These are phyloP conservation scores for Aspergillus puulaauensis DNA, from an alignment of 2,329 filamentous ascomycete species.

Conservation along the genomic window DNA sequence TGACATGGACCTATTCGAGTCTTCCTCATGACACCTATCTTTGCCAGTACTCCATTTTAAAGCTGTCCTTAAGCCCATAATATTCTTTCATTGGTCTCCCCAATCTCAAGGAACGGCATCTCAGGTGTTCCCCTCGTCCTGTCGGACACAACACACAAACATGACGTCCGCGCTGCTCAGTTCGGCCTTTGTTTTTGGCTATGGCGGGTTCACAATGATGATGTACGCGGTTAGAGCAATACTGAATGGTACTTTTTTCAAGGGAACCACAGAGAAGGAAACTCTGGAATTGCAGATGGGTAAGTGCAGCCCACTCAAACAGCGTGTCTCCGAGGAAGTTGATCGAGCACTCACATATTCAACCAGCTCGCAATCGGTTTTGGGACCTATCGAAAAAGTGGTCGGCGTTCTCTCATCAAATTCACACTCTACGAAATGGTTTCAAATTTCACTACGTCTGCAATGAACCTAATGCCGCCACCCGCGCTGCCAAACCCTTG, in stretches of 20 bases:
- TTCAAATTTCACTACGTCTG: slow-evolving; percentile 57
- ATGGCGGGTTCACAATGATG: slow-evolving; percentile 38
- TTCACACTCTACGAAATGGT: slow-evolving; percentile 50
- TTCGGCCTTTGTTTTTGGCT: slow-evolving; percentile 14
- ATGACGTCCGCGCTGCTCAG: slow-evolving; percentile 27
- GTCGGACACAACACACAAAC: not conserved
- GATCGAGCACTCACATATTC: not conserved
- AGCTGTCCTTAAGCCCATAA: not conserved
- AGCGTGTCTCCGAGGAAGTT: not conserved
- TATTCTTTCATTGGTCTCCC: not conserved
- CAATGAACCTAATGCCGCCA: slow-evolving; percentile 30
- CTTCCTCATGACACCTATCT: not conserved
- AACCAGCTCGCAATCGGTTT: slow-evolving; percentile 50
- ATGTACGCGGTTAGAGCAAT: slow-evolving; percentile 33
- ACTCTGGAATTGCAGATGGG: slow-evolving; percentile 41
- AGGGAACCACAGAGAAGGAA: slow-evolving; percentile 38
- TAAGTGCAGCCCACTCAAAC: slow-evolving; percentile 23
- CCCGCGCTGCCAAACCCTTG: slow-evolving; percentile 35
- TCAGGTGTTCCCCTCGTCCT: not conserved
- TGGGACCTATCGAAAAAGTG: slow-evolving; percentile 55
- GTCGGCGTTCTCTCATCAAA: slow-evolving; percentile 50
- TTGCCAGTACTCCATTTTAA: not conserved
- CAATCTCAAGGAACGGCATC: not conserved
- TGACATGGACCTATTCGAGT: not conserved
- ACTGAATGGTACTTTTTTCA: slow-evolving; percentile 38